Base-by-base conservation (phyloP, 2,329 filamentous ascomycete genomes). In the Clonostachys sp. region DNA sequence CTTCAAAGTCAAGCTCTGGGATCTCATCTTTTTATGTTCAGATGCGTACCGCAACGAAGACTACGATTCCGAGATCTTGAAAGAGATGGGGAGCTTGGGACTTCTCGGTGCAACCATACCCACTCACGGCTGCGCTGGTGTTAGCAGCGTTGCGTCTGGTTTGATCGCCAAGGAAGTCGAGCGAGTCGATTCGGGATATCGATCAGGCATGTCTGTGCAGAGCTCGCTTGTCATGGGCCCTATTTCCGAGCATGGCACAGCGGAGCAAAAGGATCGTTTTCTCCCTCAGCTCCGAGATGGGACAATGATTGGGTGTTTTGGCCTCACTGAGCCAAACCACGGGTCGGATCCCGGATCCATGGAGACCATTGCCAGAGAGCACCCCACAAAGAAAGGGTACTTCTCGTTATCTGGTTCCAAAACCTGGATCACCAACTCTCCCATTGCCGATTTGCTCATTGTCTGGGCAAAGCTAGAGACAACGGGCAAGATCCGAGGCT, bases 1-100 rank as follows among this genome's bases (percentile, higher is more conserved):
- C 24, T 30, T 30, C 24, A 30, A 10, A 30, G 8, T 30, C 9
- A 20, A 30, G 10, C 13, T 48, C n/a, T 40, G n/a, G 34, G 7
- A 39, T n/a, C 20, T 13, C 14, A 17, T 17, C 45, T 47, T 18
- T 45, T 43, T 45, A 6, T n/a, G n/a, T 30, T 10, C 3, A 30
- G 41, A 42, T 14, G 41, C 41, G 8, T 42, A 42, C 13, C 41
- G 91, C 54, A 83, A 91, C 63, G 91, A 96, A 68, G 66, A 90
- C 61, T 96, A 91, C 70, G 90, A 95, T 65, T 79, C 81, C 58
- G 84, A 86, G 57, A 95, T 96, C 51, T 76, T 96, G 33, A 78
- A 85, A 64, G 91, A 96, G 70, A 95, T 96, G 91, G 91, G 91
- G 40, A 89, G 94, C 62, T 74, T 96, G n/a, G 91, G 91, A n/a